Percentiles rank a stretch among this genome's conserved stretches.
These are phyloP conservation scores for Euphorbia peplus DNA, from an alignment of 345 rosid species.

Conservation along the genomic window DNA sequence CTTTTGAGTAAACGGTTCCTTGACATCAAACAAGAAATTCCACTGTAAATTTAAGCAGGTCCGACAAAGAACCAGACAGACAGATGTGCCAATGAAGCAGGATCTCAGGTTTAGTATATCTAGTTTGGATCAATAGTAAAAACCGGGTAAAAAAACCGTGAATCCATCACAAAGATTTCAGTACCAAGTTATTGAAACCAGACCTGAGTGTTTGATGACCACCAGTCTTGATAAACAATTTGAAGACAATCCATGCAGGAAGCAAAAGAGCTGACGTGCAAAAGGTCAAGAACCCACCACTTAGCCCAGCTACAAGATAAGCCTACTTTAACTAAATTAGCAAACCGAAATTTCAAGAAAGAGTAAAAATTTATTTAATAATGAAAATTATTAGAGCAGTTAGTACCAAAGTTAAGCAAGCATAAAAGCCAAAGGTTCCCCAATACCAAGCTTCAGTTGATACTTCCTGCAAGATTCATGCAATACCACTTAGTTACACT, in stretches of 20 bases:
- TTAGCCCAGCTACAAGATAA: conserved; percentile 69
- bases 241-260: conserved; percentile 68
- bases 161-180: not conserved
- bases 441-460: conserved; percentile 88
- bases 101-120: not conserved
- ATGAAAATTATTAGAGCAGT: not conserved
- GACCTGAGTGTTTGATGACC: conserved; percentile 59
- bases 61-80: not conserved
- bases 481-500: conserved; percentile 19
- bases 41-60: not conserved
- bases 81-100: not conserved
- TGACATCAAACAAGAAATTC: not conserved
- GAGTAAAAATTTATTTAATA: not conserved
- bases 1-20: not conserved
- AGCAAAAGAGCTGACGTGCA: conserved; percentile 59
- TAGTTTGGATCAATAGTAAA: not conserved
- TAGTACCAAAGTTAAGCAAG: conserved; percentile 67
- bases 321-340: conserved; percentile 54
- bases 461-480: conserved; percentile 48
- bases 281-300: conserved; percentile 87
- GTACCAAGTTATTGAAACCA: conserved; percentile 5
- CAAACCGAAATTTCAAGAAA: conserved; percentile 15
- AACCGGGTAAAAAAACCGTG: not conserved
- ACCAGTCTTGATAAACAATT: conserved; percentile 43
- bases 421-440: conserved; percentile 94